Base-by-base conservation (phyloP, 164 flowering plant genomes). In the Vitis labrusca region DNA sequence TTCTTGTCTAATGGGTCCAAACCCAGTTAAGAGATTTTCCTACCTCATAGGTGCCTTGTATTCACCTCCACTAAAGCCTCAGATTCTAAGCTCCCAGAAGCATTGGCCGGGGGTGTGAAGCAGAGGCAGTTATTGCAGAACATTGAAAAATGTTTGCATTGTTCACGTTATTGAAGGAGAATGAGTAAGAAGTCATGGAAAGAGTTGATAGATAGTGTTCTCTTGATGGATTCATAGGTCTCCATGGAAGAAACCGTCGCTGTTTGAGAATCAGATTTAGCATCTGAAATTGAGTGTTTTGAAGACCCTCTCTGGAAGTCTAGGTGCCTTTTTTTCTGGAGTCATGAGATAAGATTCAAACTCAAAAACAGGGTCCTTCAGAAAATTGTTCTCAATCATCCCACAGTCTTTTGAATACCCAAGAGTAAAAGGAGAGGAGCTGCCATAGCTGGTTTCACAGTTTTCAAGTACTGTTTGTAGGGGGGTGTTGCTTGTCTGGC, bases 201-300 rank as follows among this genome's bases (percentile, higher is more conserved):
- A 57, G 62, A 66, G 9, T 78, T 75, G 2, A 81, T 70, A 10
- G 78, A 81, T 8, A 76, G 71, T 5, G 62, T 58, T 59, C 73
- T 66, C 59, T 71, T 76, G 48, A 76, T 62, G 29, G 75, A 73
- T 23, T 78, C 78, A 6, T 75, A 65, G 16, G 66, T 52, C 1
- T 61, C 61, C 50, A 70, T 7, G 51, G 75, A 71, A 37, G 77
- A 61, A 67, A 48, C 47, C 57, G 16, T 23, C 23, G 64, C 56
- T 11, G 63, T 61, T 49, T 72, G 62, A 48, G 69, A 63, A 15
- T 60, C 61, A 37, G 64, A 62, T 62, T 51, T 11, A 54, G 56
- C 37, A 19, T 61, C 54, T 66, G 71, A 58, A 9, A 48, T 17
- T 50, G 67, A 17, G 70, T 50, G 16, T 32, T 55, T 59, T 50